Percentiles rank a stretch among this genome's conserved stretches.
Conservation (phyloP, 2,329 filamentous ascomycete species). For the Pseudopithomyces chartarum region DNA sequence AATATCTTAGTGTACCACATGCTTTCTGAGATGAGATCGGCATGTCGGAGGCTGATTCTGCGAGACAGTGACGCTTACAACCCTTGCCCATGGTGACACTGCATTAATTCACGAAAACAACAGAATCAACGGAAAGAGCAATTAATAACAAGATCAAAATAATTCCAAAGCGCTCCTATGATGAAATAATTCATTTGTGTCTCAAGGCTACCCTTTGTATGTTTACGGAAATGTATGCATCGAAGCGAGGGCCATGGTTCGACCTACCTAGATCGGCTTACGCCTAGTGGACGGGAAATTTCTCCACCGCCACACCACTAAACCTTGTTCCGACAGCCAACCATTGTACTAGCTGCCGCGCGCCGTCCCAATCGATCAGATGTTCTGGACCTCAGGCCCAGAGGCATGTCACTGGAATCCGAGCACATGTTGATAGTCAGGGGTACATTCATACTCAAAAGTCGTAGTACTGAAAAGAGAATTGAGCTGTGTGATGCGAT, state of each 20-base stretch:
- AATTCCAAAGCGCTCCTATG: not conserved
- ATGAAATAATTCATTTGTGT: not conserved
- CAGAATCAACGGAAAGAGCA: not conserved
- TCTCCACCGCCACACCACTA: not conserved
- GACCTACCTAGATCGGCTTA: not conserved
- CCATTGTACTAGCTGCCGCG: not conserved
- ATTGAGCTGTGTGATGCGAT: too few species aligned
- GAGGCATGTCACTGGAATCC: not conserved
- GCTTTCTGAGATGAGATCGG: not conserved
- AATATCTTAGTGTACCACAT: not conserved
- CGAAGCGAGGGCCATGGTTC: not conserved
- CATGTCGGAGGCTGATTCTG: slow-evolving; percentile 2
- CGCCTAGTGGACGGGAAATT: not conserved
- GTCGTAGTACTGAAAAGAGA: too few species aligned
- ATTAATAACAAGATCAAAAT: not conserved
- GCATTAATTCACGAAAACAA: not conserved
- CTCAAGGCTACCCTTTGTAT: too few species aligned
- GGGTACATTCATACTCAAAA: not conserved
- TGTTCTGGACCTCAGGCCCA: not conserved
- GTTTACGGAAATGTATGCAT: too few species aligned
- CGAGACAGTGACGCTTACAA: slow-evolving; percentile 3
- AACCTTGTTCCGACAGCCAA: slow-evolving; percentile 1
- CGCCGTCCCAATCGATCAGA: not conserved
- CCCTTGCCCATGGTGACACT: not conserved
- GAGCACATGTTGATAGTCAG: not conserved